Percentiles rank a stretch among this genome's conserved stretches.
Evolutionary conservation across 2,329 filamentous ascomycete genomes (phyloP).

Genomic region (Simplicillium sp.): DNA sequence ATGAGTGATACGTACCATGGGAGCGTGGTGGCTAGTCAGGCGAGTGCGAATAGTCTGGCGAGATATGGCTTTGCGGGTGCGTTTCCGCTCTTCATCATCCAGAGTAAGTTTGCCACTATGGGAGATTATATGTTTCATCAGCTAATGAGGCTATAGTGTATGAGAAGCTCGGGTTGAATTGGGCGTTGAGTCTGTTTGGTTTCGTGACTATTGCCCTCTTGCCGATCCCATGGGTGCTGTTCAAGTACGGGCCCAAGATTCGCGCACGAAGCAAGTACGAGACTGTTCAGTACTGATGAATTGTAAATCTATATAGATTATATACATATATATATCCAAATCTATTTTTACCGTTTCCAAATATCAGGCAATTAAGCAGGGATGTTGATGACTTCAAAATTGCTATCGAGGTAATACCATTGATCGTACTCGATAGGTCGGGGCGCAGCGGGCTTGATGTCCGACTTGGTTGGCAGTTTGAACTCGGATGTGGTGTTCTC

Average conservation of each 20-base stretch:
- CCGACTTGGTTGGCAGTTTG: constrained; percentile 18
- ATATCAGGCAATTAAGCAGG: constrained; percentile 5
- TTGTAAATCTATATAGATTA: not conserved
- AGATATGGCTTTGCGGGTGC: constrained; percentile 45
- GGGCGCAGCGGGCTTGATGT: constrained; percentile 17
- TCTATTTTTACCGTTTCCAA: too few species aligned
- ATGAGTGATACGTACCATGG: constrained; percentile 46
- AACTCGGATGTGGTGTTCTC: constrained; percentile 20
- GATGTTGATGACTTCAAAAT: constrained; percentile 20
- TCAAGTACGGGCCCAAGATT: constrained; percentile 34
- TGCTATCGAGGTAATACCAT: constrained; percentile 27
- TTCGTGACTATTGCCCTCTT: constrained; percentile 37
- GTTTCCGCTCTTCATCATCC: constrained; percentile 53
- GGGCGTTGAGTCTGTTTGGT: constrained; percentile 36
- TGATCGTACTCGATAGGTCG: constrained; percentile 21
- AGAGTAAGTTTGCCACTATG: constrained; percentile 32
- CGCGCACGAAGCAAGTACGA: constrained; percentile 29
- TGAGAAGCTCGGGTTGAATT: constrained; percentile 28
- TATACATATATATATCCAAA: not conserved
- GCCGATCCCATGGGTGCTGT: constrained; percentile 44
- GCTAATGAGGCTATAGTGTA: constrained; percentile 26
- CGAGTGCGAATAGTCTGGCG: constrained; percentile 49
- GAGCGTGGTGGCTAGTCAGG: constrained; percentile 44
- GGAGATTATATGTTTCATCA: not conserved
- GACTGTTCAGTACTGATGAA: constrained; percentile 16